Evolutionary conservation across 1,284 basidiomycete species (phyloP).

Genomic region (Tilletia walkeri): DNA sequence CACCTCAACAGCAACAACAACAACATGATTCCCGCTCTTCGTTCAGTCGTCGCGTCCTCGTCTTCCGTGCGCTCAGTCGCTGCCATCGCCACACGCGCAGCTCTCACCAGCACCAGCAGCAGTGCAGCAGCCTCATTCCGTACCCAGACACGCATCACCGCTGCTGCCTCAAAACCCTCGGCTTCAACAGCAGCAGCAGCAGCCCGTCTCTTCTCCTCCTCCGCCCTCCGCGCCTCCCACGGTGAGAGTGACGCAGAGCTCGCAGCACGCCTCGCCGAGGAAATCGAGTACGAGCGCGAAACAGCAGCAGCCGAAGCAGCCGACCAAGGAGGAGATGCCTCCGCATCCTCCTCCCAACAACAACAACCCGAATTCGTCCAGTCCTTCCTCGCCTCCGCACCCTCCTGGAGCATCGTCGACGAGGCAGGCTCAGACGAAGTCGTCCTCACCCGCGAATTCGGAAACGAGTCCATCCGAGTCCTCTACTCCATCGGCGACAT

Average conservation of each 20-base stretch:
- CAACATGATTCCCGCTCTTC: too few species aligned
- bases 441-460: conserved; percentile 75
- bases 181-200: neutral
- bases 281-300: conserved; percentile 81
- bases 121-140: too few species aligned
- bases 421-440: conserved; percentile 77
- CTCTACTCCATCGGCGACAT: conserved; percentile 51
- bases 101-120: too few species aligned
- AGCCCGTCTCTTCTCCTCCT: conserved; percentile 23
- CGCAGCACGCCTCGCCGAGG: conserved; percentile 73
- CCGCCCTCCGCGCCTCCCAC: conserved; percentile 22
- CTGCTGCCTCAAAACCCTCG: neutral
- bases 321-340: conserved; percentile 16
- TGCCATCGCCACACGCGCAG: too few species aligned
- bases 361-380: conserved; percentile 72
- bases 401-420: conserved; percentile 76
- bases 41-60: too few species aligned
- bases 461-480: conserved; percentile 69
- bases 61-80: too few species aligned
- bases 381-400: conserved; percentile 69
- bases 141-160: neutral
- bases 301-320: conserved; percentile 29
- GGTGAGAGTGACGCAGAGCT: conserved; percentile 71
- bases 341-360: conserved; percentile 7
- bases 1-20: too few species aligned